Evolutionary conservation across 2,329 filamentous ascomycete genomes (phyloP), one percentile per base, ranked within the genome.

Genomic region (Rasamsonia emersonii): DNA sequence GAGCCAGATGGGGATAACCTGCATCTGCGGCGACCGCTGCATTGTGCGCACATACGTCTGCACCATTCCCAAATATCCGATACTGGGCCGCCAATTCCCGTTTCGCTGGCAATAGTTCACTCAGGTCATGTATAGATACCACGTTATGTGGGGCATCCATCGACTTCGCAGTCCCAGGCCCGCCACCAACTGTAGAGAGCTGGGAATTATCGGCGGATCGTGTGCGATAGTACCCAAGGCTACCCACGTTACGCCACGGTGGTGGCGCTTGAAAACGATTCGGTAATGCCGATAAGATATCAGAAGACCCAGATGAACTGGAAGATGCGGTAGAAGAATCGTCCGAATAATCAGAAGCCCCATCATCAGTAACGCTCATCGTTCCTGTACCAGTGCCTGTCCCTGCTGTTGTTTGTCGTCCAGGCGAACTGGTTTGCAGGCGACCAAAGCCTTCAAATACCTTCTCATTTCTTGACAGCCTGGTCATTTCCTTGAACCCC

Each of bases 11-110:
- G 9, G 67, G 56, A 41, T 76, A 73, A 4, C 80, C 83, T 44
- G 81, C 71, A 40, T 75, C 78, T 43, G 77, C 70, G 6, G 89
- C 88, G 27, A 93, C 77, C 1, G 63, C 61, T 6, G 86, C 84
- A 54, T 98, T 98, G 47, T 93, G 81, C 26, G 74, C 68, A 56
- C 89, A 96, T 3, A 94, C 77, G 21, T 81, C 73, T n/a, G 77
- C 73, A 1, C 82, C 81, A 39, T 86, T 77, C 3, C 86, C 86
- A 53, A 91, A 88, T 9, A 95, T 82, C 15, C 72, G 73, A 57
- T 96, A 98, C 43, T 82, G 75, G 36, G 76, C 66, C 2, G 86
- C 91, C 39, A 95, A 71, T 33, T 77, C 70, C 37, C 71, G 71
- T 54, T 86, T 91, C 3, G 84, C 82, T 0, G 88, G 88, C n/a